phyloP scores from a whole-genome alignment of 208 protist genomes.

The Leishmania braziliensis region DNA sequence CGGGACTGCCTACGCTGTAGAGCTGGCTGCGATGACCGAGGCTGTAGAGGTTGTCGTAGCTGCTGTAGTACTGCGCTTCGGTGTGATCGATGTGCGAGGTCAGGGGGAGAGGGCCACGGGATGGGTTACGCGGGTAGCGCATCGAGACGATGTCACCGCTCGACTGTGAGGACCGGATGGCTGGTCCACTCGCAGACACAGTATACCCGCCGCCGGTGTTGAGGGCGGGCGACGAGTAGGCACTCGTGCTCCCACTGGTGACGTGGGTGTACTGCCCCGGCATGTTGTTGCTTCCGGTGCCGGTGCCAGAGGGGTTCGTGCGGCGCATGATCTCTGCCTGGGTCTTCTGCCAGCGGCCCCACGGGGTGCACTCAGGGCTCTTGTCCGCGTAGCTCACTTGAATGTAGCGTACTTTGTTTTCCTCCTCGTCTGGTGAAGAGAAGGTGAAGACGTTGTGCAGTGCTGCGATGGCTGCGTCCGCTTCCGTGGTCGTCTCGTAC shows the following conservation, averaged over 20 bases:
- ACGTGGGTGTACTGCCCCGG: slow-evolving; percentile 13
- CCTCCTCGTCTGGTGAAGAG: slow-evolving; percentile 50
- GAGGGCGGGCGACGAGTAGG: slow-evolving; percentile 8
- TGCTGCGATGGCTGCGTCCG: slow-evolving; percentile 68
- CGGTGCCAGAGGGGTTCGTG: slow-evolving; percentile 27
- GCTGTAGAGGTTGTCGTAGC: slow-evolving; percentile 35
- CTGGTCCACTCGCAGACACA: slow-evolving; percentile 9
- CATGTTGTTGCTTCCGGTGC: slow-evolving; percentile 26
- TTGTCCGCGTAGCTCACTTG: slow-evolving; percentile 76
- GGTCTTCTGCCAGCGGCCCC: slow-evolving; percentile 50
- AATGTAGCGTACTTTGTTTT: slow-evolving; percentile 60
- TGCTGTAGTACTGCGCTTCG: slow-evolving; percentile 23
- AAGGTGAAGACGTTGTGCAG: slow-evolving; percentile 74
- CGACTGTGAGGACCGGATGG: slow-evolving; percentile 28
- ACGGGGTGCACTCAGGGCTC: slow-evolving; percentile 48
- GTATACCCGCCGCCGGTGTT: slow-evolving; percentile 22
- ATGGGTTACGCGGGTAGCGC: slow-evolving; percentile 22
- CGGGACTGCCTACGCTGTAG: slow-evolving; percentile 4
- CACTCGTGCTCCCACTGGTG: background rate
- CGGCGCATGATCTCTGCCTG: slow-evolving; percentile 43
- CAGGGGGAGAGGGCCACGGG: slow-evolving; percentile 7
- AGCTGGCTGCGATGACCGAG: slow-evolving; percentile 18
- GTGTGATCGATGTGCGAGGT: slow-evolving; percentile 3
- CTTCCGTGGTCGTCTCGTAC: slow-evolving; percentile 63
- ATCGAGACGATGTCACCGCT: slow-evolving; percentile 20